These are phyloP conservation scores for Bacidia gigantensis DNA, from an alignment of 495 filamentous ascomycete species.

Conservation along the genomic window DNA sequence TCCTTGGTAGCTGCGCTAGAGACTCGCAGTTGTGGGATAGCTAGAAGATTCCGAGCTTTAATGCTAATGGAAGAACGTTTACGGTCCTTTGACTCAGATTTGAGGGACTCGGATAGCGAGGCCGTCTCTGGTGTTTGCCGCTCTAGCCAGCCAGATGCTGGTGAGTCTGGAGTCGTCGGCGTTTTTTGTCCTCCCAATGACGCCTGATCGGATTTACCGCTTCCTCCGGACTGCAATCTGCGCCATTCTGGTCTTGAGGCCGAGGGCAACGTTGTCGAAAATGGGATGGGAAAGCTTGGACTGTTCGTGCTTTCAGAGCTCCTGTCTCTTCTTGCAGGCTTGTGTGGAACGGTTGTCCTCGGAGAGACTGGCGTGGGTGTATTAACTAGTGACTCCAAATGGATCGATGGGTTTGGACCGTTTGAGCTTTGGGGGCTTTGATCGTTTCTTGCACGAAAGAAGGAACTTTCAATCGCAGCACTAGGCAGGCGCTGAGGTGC, in stretches of 20 bases:
- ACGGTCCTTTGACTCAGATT: neutral
- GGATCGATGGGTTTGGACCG: neutral
- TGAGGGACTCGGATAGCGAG: neutral
- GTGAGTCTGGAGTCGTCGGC: neutral
- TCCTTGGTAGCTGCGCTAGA: neutral
- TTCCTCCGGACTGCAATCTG: neutral
- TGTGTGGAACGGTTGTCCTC: neutral
- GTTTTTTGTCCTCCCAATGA: neutral
- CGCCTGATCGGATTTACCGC: neutral
- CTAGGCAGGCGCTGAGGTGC: slow-evolving; percentile 14
- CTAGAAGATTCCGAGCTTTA: slow-evolving; percentile 1
- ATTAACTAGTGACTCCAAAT: neutral
- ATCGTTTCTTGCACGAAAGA: neutral
- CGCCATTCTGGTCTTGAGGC: neutral
- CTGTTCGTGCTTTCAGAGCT: too few species aligned
- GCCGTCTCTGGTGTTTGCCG: neutral
- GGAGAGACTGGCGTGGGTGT: neutral
- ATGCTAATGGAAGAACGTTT: slow-evolving; percentile 1
- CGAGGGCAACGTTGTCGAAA: too few species aligned
- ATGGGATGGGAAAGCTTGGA: too few species aligned
- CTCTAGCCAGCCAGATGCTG: neutral
- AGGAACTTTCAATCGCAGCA: slow-evolving; percentile 5
- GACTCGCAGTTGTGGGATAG: neutral
- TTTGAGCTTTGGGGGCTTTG: neutral
- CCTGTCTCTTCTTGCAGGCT: neutral